Evolutionary conservation across 2,329 filamentous ascomycete species (phyloP).

Genomic region (Colletotrichum lindemuthianum): DNA sequence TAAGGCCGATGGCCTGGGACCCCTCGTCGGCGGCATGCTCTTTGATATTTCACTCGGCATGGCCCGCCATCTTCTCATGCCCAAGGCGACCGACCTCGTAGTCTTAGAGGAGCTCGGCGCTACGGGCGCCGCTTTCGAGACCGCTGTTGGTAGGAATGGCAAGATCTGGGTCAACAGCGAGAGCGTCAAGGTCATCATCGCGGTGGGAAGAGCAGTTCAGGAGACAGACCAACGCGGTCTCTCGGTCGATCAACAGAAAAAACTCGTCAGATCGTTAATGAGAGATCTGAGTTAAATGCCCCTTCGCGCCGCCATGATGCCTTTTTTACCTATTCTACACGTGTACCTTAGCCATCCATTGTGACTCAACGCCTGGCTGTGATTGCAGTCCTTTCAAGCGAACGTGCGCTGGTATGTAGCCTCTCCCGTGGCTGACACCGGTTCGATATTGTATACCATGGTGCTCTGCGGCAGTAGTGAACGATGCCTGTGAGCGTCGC

Average conservation of each 20-base stretch:
- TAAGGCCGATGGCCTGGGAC: conserved; percentile 87
- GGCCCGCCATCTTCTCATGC: conserved; percentile 80
- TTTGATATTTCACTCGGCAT: conserved; percentile 83
- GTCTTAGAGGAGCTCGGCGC: conserved; percentile 82
- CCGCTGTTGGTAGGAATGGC: conserved; percentile 92
- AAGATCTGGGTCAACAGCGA: conserved; percentile 91
- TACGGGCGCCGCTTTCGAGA: conserved; percentile 87
- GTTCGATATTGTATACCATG: conserved; percentile 4
- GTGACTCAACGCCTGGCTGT: conserved; percentile 27
- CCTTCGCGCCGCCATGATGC: conserved; percentile 31
- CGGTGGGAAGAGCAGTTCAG: conserved; percentile 80
- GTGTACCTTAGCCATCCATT: conserved; percentile 19
- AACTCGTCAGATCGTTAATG: conserved; percentile 73
- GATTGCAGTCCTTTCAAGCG: conserved; percentile 1
- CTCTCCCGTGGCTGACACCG: background rate
- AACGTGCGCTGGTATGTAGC: conserved; percentile 4
- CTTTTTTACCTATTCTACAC: conserved; percentile 32
- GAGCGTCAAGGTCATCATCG: conserved; percentile 75
- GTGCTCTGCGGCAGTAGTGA: conserved; percentile 14
- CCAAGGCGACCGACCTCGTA: conserved; percentile 69
- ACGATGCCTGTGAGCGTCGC: conserved; percentile 14
- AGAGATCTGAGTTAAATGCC: conserved; percentile 62
- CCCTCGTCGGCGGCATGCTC: conserved; percentile 85
- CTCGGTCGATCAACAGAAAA: conserved; percentile 74
- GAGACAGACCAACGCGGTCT: conserved; percentile 78